A percentile compares a stretch with the other conserved stretches of the same genome.
Conservation (phyloP, 2,329 filamentous ascomycete species). For the Dothidotthia symphoricarpi region DNA sequence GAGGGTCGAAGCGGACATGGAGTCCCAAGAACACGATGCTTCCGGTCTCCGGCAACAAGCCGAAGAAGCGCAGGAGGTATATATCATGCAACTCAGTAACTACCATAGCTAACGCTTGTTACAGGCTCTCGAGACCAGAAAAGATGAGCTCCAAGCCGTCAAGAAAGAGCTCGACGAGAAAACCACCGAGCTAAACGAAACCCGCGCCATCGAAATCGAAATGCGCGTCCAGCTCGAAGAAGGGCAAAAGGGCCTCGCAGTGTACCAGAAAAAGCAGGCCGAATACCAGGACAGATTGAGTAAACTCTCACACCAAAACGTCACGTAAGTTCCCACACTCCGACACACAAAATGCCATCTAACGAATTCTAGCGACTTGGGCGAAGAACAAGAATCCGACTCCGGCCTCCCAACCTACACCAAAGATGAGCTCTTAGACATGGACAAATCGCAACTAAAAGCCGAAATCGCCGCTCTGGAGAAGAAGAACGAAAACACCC, state of each 20-base stretch:
- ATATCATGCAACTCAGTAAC: slow-evolving; percentile 5
- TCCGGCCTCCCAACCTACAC: slow-evolving; percentile 71
- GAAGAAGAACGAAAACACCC: slow-evolving; percentile 78
- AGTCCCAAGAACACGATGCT: slow-evolving; percentile 72
- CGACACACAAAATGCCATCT: slow-evolving; percentile 2
- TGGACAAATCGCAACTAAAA: slow-evolving; percentile 63
- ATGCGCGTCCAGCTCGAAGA: slow-evolving; percentile 98
- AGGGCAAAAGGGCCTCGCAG: slow-evolving; percentile 80
- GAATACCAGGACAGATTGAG: slow-evolving; percentile 90
- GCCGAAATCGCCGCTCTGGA: slow-evolving; percentile 65
- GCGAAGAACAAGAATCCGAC: slow-evolving; percentile 55
- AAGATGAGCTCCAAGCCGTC: slow-evolving; percentile 72
- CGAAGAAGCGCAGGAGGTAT: slow-evolving; percentile 72
- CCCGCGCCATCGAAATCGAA: slow-evolving; percentile 75
- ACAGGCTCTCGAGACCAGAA: slow-evolving; percentile 70
- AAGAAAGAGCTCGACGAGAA: slow-evolving; percentile 88
- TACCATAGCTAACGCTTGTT: slow-evolving; percentile 17
- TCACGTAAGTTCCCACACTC: slow-evolving; percentile 41
- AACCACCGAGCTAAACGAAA: slow-evolving; percentile 51
- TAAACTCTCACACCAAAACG: slow-evolving; percentile 79
- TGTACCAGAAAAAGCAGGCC: slow-evolving; percentile 78
- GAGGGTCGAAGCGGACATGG: slow-evolving; percentile 73
- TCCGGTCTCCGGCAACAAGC: slow-evolving; percentile 70
- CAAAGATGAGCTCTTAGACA: slow-evolving; percentile 63
- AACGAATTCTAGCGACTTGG: slow-evolving; percentile 46